A percentile compares a stretch with the other conserved stretches of the same genome.
phyloP scores from a whole-genome alignment of 495 filamentous ascomycete species.

The Podospora anserina region DNA sequence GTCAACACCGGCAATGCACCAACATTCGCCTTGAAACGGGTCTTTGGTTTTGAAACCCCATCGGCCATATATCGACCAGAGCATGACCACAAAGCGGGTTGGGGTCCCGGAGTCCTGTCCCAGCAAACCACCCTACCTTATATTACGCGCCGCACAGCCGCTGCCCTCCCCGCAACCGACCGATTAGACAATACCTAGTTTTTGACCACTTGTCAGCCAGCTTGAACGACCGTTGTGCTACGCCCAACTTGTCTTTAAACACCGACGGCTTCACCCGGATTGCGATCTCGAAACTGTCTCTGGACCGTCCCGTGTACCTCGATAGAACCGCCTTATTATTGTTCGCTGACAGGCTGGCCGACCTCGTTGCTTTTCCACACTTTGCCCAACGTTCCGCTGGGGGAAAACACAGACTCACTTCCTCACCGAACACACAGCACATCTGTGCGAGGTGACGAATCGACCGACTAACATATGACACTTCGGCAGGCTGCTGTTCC shows the following conservation, averaged over 20 bases:
- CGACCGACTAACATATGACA: slow-evolving; percentile 33
- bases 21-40: slow-evolving; percentile 24
- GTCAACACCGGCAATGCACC: slow-evolving; percentile 21
- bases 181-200: slow-evolving; percentile 6
- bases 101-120: slow-evolving; percentile 7
- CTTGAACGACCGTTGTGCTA: slow-evolving; percentile 3
- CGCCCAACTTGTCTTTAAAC: not conserved
- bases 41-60: slow-evolving; percentile 24
- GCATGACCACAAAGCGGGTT: slow-evolving; percentile 7
- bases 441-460: slow-evolving; percentile 29
- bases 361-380: slow-evolving; percentile 1
- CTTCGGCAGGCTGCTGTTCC: slow-evolving; percentile 30
- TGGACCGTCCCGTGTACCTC: not conserved
- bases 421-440: slow-evolving; percentile 17
- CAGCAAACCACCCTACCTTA: slow-evolving; percentile 18
- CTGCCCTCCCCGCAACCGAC: slow-evolving; percentile 18
- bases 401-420: slow-evolving; percentile 9
- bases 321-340: not conserved
- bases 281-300: not conserved
- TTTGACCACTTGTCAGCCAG: slow-evolving; percentile 9
- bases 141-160: slow-evolving; percentile 28
- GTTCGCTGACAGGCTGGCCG: slow-evolving; percentile 11
- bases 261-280: not conserved
- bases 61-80: slow-evolving; percentile 17
- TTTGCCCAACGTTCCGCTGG: slow-evolving; percentile 12